Base-by-base conservation (phyloP, 2,329 filamentous ascomycete species). In the Fusarium oligoseptatum region DNA sequence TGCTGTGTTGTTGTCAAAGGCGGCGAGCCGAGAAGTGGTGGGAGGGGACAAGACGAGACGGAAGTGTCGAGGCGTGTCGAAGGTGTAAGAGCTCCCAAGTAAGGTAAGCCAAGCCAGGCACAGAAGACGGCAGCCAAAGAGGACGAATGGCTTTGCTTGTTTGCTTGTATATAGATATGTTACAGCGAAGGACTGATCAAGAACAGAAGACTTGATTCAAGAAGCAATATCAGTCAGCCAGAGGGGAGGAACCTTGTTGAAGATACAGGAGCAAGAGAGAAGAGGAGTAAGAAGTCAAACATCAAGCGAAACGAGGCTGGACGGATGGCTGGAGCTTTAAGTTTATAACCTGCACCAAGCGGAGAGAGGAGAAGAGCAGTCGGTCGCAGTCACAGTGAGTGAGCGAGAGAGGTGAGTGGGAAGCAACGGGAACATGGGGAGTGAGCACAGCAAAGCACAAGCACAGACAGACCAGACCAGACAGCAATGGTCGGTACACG, bases 271-370 rank as follows among this genome's bases (percentile, higher is more conserved):
- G 14, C 29, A 67, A 37, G 43, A 68, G 48, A 45, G 70, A 65
- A 64, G 48, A 52, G 48, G 73, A 58, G 66, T 65, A 39, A 66
- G 70, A 68, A 72, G 66, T 58, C 68, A 56, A 72, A 32, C 48
- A 67, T 66, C 68, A 75, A 63, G 57, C 66, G 52, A 67, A 64
- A 67, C 56, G 60, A 73, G 72, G 68, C 71, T 70, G 66, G 64
- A 68, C 63, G 67, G 70, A 75, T 73, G 73, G 73, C 70, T 75
- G 67, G 70, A 71, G 73, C 64, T 71, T 73, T 29, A 75, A 73
- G 73, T 75, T 75, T 75, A 75, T 75, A 75, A 75, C 68, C 62
- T 55, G 62, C 56, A 73, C 62, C 56, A 64, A 64, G 68, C 74
- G 72, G 52, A 62, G 61, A 64, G 61, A 32, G 43, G 45, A 41